Evolutionary conservation across 78 protist genomes (phyloP), one percentile per base, ranked within the genome.

Genomic region (Dictyostelium capitatum): DNA sequence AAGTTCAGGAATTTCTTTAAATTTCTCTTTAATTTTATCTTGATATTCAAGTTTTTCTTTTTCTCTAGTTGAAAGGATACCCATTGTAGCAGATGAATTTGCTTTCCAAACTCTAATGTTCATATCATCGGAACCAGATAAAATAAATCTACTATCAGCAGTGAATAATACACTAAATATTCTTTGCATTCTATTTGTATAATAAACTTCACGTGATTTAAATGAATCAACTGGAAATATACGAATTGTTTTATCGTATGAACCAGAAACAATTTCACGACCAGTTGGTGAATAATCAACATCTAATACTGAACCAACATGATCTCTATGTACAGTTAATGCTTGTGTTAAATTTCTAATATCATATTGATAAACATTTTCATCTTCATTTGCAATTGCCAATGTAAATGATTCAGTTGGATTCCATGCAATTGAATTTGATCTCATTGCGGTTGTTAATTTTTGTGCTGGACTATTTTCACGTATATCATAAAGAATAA

Each of bases 261-360:
- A 43, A 25, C 98, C 99, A 0, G 99, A 59, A 4, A 96, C 99
- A 14, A 99, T 78, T 89, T 98, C 98, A 4, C 48, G 17, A 19
- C 99, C 99, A 0, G 99, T 98, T 17, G 99, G 99, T 15, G 97
- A 70, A 70, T 85, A 99, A 91, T 98, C 99, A 10, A 99, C 91
- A 48, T 83, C 96, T 48, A 98, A 74, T 19, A 98, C 99, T 0
- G 99, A 94, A 9, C 93, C 80, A 25, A 98, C 98, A 87, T 98
- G 99, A 80, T 95, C 99, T 62, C 90, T 83, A 90, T 96, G 97
- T 11, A 97, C 96, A 5, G 89, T 50, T 25, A 94, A 75, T 4
- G 99, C 99, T 59, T 32, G 47, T 30, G 89, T 69, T 25, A 98
- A 74, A 65, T 89, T 95, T 25, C 99, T 89, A 95, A 98, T 98